Evolutionary conservation across 768 basidiomycete genomes (phyloP).

Genomic region (Rhodotorula paludigena): DNA sequence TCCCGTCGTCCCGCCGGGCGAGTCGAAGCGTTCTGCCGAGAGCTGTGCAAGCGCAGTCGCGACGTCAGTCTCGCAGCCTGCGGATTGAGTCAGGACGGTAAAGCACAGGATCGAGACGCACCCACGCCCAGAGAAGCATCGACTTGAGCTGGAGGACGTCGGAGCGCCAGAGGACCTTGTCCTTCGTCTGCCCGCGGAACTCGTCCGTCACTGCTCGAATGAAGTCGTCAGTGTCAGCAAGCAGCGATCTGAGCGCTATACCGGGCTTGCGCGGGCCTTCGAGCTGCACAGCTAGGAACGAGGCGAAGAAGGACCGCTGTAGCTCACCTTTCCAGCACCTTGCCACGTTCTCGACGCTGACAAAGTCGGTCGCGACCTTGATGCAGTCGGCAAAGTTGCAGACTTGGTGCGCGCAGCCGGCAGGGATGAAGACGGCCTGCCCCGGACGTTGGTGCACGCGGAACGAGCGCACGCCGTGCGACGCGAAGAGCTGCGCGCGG

Average conservation of each 20-base stretch:
- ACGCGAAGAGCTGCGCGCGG: slow-evolving; percentile 62
- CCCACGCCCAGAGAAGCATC: slow-evolving; percentile 93
- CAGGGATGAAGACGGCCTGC: slow-evolving; percentile 91
- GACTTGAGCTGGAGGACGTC: slow-evolving; percentile 84
- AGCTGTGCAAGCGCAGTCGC: neutral
- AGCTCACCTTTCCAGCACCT: slow-evolving; percentile 62
- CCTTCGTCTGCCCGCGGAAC: slow-evolving; percentile 77
- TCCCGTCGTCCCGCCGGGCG: no score
- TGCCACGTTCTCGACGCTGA: slow-evolving; percentile 83
- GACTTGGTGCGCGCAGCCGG: slow-evolving; percentile 66
- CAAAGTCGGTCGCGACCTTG: slow-evolving; percentile 92
- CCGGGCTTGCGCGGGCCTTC: no score
- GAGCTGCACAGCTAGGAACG: neutral
- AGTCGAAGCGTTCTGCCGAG: slow-evolving; percentile 17
- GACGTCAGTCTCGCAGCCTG: neutral
- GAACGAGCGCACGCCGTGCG: slow-evolving; percentile 68
- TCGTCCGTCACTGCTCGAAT: slow-evolving; percentile 62
- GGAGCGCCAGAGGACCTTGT: slow-evolving; percentile 83
- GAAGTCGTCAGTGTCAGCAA: no score
- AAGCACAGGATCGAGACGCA: slow-evolving; percentile 51
- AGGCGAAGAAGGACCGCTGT: neutral
- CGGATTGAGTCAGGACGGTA: neutral
- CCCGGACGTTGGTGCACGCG: slow-evolving; percentile 84
- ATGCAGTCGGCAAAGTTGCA: slow-evolving; percentile 90
- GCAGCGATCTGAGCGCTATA: no score